phyloP scores from a whole-genome alignment of 441 rosid genomes.

The Corymbia citriodora region DNA sequence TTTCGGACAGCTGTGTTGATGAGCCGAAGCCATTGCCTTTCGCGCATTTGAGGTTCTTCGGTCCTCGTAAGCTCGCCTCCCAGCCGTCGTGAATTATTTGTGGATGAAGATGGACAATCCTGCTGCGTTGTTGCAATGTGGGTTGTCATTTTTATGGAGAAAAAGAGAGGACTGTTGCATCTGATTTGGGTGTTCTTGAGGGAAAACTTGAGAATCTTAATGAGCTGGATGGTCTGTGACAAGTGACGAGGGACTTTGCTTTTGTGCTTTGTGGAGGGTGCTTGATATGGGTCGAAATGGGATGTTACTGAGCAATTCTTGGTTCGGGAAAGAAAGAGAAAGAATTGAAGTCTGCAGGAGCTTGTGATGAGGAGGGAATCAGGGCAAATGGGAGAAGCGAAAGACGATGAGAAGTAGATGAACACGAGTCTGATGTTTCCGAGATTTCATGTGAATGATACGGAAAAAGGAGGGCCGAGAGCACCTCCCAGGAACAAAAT shows the following conservation, averaged over 20 bases:
- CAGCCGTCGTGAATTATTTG: neutral
- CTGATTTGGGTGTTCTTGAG: neutral
- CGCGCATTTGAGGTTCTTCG: neutral
- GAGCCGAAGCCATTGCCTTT: neutral
- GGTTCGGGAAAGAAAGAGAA: neutral
- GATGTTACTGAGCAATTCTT: slow-evolving; percentile 10
- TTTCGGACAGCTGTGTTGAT: neutral
- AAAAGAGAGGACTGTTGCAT: neutral
- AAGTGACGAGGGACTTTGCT: neutral
- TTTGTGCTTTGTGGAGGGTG: neutral
- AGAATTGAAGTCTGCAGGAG: slow-evolving; percentile 2
- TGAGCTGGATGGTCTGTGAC: slow-evolving; percentile 6
- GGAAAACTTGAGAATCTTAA: neutral
- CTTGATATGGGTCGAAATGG: slow-evolving; percentile 10
- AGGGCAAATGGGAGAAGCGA: slow-evolving; percentile 55
- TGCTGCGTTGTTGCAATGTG: neutral
- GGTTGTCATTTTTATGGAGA: neutral
- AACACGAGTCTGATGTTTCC: slow-evolving; percentile 91
- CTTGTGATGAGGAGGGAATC: slow-evolving; percentile 3
- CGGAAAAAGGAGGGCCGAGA: slow-evolving; percentile 85
- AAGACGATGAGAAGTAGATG: slow-evolving; percentile 54
- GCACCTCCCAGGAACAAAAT: slow-evolving; percentile 99
- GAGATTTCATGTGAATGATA: slow-evolving; percentile 82
- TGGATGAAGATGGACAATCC: neutral
- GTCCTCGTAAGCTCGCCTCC: neutral